Evolutionary conservation across 805 yeast genomes (phyloP).

Genomic region (Clavispora asparagi): DNA sequence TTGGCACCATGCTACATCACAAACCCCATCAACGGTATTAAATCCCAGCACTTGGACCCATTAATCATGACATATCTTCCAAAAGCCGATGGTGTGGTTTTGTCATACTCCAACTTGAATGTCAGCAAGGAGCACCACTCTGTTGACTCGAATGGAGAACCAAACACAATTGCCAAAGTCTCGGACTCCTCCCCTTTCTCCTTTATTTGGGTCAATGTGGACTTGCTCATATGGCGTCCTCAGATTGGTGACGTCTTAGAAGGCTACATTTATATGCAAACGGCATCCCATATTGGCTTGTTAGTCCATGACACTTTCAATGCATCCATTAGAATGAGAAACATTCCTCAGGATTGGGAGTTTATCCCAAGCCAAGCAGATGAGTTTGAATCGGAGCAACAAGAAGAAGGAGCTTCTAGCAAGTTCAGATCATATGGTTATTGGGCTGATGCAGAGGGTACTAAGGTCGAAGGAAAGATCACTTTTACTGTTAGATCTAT

Average conservation of each 20-base stretch:
- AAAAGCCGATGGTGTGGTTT: slow-evolving; percentile 73
- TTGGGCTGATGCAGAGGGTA: slow-evolving; percentile 78
- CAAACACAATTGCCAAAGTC: slow-evolving; percentile 55
- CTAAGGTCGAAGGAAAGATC: slow-evolving; percentile 76
- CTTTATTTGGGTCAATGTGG: slow-evolving; percentile 81
- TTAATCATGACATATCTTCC: slow-evolving; percentile 77
- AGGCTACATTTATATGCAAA: slow-evolving; percentile 86
- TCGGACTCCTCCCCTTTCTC: slow-evolving; percentile 82
- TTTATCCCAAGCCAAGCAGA: slow-evolving; percentile 78
- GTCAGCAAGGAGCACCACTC: slow-evolving; percentile 7
- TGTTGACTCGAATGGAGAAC: slow-evolving; percentile 32
- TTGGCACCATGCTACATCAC: slow-evolving; percentile 77
- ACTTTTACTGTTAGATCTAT: slow-evolving; percentile 69
- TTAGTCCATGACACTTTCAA: slow-evolving; percentile 90
- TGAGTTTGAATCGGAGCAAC: slow-evolving; percentile 31
- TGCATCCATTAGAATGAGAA: slow-evolving; percentile 80
- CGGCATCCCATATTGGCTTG: slow-evolving; percentile 91
- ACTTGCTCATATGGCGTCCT: slow-evolving; percentile 86
- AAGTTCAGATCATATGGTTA: slow-evolving; percentile 65
- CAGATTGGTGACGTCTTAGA: slow-evolving; percentile 79
- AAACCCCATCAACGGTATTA: slow-evolving; percentile 72
- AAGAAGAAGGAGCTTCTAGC: slow-evolving; percentile 11
- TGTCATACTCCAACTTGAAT: slow-evolving; percentile 66
- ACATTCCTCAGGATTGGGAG: slow-evolving; percentile 82
- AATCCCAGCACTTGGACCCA: slow-evolving; percentile 85